Evolutionary conservation across 768 basidiomycete genomes (phyloP), one percentile per base, ranked within the genome.

Genomic region (Leucosporidium scottii): DNA sequence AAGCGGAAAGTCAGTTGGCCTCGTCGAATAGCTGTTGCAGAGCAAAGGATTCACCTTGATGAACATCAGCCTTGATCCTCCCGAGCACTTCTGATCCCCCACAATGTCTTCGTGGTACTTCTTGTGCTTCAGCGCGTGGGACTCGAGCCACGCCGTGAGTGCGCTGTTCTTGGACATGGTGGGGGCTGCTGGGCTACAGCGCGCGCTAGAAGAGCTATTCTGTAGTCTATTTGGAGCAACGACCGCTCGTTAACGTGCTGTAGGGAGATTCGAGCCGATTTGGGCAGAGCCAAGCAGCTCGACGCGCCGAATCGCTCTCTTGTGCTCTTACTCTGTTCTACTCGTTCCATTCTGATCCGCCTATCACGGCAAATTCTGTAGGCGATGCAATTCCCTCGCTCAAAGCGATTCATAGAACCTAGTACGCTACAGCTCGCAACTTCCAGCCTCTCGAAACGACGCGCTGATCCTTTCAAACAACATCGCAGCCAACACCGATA

Each of bases 311-410:
- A 44, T 34, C 34, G 4, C 34, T 10, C 10, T 44, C 39, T 44
- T 17, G 39, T 2, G 39, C 39, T 44, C 39, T 17, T 44, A 12
- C 39, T 6, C 34, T 44, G 10, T 44, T 13, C 15, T 44, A 15
- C 39, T 44, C 39, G 39, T 44, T 44, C 13, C 39, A 2, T 10
- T 44, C 39, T 44, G 3, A 17, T 2, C 15, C 39, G 8, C 39
- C 39, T 8, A 44, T 44, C 15, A n/a, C n/a, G n/a, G n/a, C 39
- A 17, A 13, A 10, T 44, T 44, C 39, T 44, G 39, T 25, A 39
- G 36, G 21, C 7, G 3, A 63, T 66, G 58, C 57, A 59, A 61
- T 70, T 70, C 49, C 63, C 69, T 2, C 27, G 28, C 12, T 59
- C 65, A 15, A 36, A 49, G 49, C 62, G 69, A 2, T 70, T 70